phyloP scores from a whole-genome alignment of 116 monocot species.

The Zostera marina region DNA sequence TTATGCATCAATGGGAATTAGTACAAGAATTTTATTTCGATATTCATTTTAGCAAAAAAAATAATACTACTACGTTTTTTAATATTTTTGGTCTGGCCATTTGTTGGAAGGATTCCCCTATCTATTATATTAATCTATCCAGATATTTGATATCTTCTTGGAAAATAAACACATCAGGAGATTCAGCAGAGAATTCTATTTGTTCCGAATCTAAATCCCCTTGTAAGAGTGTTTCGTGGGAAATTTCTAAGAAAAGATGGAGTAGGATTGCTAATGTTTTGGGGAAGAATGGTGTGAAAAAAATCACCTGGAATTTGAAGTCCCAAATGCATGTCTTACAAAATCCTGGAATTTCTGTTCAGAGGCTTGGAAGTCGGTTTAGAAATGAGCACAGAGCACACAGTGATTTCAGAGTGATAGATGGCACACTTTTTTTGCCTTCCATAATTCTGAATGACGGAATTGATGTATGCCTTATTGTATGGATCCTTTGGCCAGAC shows the following conservation, averaged over 20 bases:
- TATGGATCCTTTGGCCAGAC: slow-evolving; percentile 98
- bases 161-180: slow-evolving; percentile 7
- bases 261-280: slow-evolving; percentile 54
- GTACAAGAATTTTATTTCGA: slow-evolving; percentile 75
- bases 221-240: slow-evolving; percentile 16
- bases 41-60: slow-evolving; percentile 52
- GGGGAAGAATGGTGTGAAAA: slow-evolving; percentile 34
- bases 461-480: slow-evolving; percentile 47
- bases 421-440: slow-evolving; percentile 41
- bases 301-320: slow-evolving; percentile 88
- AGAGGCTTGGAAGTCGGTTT: slow-evolving; percentile 29
- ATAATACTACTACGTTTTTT: slow-evolving; percentile 17
- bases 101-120: slow-evolving; percentile 85
- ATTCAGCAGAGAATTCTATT: slow-evolving; percentile 4
- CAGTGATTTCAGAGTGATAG: slow-evolving; percentile 30
- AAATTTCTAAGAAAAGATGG: slow-evolving; percentile 50
- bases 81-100: slow-evolving; percentile 83
- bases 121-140: slow-evolving; percentile 70
- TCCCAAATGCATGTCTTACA: slow-evolving; percentile 71
- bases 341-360: slow-evolving; percentile 46
- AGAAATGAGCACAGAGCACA: slow-evolving; percentile 15
- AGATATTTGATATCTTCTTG: slow-evolving; percentile 39
- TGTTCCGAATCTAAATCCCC: slow-evolving; percentile 7
- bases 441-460: slow-evolving; percentile 40
- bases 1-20: slow-evolving; percentile 59